These are phyloP conservation scores for Colletotrichum cuscutae DNA, from an alignment of 2,329 filamentous ascomycete species.

Conservation along the genomic window DNA sequence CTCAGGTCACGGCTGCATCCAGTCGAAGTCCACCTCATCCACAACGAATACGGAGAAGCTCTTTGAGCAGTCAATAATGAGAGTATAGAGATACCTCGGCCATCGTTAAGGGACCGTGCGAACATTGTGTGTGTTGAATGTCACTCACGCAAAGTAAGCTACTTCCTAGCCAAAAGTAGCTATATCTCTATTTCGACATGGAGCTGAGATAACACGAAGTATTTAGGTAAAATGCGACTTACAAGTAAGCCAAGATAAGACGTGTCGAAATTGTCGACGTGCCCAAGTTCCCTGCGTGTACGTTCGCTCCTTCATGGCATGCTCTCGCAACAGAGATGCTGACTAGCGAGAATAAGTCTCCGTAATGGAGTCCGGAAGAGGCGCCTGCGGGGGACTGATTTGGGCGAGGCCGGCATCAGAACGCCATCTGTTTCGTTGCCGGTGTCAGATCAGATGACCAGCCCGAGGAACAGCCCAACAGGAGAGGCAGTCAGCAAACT, in stretches of 20 bases:
- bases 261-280: neutral
- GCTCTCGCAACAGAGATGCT: neutral
- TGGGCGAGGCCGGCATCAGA: no score
- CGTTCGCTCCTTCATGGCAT: neutral
- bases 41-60: neutral
- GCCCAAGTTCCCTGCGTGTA: neutral
- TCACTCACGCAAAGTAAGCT: neutral
- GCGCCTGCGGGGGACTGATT: no score
- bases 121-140: neutral
- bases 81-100: neutral
- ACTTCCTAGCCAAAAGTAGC: neutral
- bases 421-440: no score
- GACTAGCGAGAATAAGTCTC: neutral
- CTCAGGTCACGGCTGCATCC: no score
- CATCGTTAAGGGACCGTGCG: neutral
- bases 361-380: neutral
- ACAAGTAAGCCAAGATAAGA: neutral
- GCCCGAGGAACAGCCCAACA: no score
- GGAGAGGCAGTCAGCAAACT: no score
- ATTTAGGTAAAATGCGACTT: neutral
- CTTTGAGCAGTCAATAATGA: neutral
- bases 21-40: neutral
- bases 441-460: no score
- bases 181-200: neutral
- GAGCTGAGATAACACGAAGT: neutral